Evolutionary conservation across 1,284 basidiomycete genomes (phyloP), one percentile per base, ranked within the genome.

Genomic region (Pyrrhoderma lamaoense): DNA sequence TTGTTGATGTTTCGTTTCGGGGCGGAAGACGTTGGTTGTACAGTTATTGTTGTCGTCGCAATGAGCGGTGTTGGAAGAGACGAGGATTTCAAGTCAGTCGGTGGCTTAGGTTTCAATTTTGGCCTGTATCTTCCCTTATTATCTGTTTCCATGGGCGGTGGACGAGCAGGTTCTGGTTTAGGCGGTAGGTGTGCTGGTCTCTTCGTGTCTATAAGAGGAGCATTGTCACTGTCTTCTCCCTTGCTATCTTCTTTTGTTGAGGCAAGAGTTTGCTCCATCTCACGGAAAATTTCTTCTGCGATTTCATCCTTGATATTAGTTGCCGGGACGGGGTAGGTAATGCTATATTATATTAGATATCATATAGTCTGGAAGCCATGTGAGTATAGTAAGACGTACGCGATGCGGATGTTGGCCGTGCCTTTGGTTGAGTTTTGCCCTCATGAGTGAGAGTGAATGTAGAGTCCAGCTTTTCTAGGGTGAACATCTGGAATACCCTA

Each of bases 401-500:
- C 42, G 78, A 73, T 43, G 65, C 67, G 7, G 65, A 60, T 40
- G 47, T 52, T 8, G 68, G 62, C n/a, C 67, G 68, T 22, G 68
- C 63, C n/a, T 64, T 63, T 37, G 67, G 58, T 53, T 61, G 59
- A 4, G 63, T 66, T 58, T 74, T 77, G 38, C 72, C 67, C 39
- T 79, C 75, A 60, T 76, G 75, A 44, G 64, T 72, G 7, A 88
- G 69, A 16, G 63, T 70, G 39, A 85, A 67, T 50, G 68, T 72
- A 3, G 83, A 80, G 54, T 89, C 86, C 1, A 89, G 64, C 61
- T 86, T 87, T 68, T 89, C 85, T 11, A 89, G 68, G 7, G 77
- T 83, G 59, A 80, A 85, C 40, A 74, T 74, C 85, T 89, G 58
- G 8, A 35, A 21, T 18, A 31, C 16, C 14, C 19, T 50, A 23